Base-by-base conservation (phyloP, 108 stramenopile genomes). In the Discostella pseudostelligera region DNA sequence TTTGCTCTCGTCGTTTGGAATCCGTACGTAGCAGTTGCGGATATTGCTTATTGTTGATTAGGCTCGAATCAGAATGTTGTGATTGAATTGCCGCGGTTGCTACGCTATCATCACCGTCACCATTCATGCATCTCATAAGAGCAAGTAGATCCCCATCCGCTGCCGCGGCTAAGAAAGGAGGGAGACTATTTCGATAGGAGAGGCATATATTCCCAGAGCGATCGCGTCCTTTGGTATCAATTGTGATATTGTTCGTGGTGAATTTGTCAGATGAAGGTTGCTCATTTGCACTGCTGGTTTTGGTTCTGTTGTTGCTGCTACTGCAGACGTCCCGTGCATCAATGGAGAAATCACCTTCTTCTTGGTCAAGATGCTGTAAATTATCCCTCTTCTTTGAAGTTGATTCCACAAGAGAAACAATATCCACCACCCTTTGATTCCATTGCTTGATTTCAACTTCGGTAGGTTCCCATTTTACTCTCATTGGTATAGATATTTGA, bases 121-220 rank as follows among this genome's bases (percentile, higher is more conserved):
- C 53, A 39, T 69, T 61, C 50, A 75, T 35, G 54, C 17, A 53
- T 62, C 51, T 13, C 37, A 57, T 12, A 22, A 89, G 53, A 2
- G 40, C 45, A 12, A 48, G 50, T 8, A 86, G 22, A 47, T 85
- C 58, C 51, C 92, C 92, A 59, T 85, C 70, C 7, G 88, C 72
- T 16, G 92, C 92, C 9, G 86, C 86, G 42, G 79, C 63, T 7
- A 90, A 46, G 66, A 93, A 88, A 8, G 77, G 60, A 21, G 88
- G 87, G 22, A 93, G 67, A 26, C 87, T 88, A 0, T 85, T 73
- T 19, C 82, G 70, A 72, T 93, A 93, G 12, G 83, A 59, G 48
- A 51, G 46, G 7, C 65, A 63, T 13, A 42, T 17, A 13, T 79
- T 82, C 3, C 87, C 87, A 37, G 60, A 76, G 32, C 90, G 72